A percentile compares a stretch with the other conserved stretches of the same genome.
Conservation (phyloP, 768 basidiomycete species). For the Coprinellus micaceus region DNA sequence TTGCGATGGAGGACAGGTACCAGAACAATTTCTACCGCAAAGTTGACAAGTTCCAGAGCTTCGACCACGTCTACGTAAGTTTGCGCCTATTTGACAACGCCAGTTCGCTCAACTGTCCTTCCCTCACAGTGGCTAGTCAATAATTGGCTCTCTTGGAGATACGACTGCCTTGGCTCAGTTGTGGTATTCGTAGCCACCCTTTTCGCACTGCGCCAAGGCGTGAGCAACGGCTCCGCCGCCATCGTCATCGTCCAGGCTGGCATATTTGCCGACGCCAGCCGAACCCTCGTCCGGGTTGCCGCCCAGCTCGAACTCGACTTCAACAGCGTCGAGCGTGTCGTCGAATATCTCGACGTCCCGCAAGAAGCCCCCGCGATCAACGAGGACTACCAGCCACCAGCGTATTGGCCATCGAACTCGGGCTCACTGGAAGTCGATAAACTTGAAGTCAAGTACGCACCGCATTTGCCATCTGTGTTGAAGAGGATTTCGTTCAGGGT, state of each 20-base stretch:
- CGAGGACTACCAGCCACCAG: slow-evolving; percentile 56
- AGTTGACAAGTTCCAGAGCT: slow-evolving; percentile 66
- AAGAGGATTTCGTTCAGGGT: slow-evolving; percentile 56
- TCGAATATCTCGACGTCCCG: slow-evolving; percentile 63
- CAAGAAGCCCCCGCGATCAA: slow-evolving; percentile 67
- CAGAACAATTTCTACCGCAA: slow-evolving; percentile 59
- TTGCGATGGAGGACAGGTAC: slow-evolving; percentile 66
- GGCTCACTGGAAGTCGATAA: slow-evolving; percentile 58
- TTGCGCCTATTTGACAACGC: slow-evolving; percentile 5
- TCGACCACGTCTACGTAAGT: slow-evolving; percentile 68
- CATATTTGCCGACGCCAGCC: slow-evolving; percentile 64
- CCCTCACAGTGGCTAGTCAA: slow-evolving; percentile 57
- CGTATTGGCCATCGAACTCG: slow-evolving; percentile 64
- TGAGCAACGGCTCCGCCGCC: slow-evolving; percentile 60
- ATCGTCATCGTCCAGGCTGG: slow-evolving; percentile 71
- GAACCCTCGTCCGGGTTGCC: slow-evolving; percentile 63
- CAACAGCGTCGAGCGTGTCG: slow-evolving; percentile 70
- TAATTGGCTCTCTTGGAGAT: slow-evolving; percentile 69
- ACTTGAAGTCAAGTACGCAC: slow-evolving; percentile 59
- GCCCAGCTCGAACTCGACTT: slow-evolving; percentile 73
- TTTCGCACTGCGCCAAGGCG: slow-evolving; percentile 58
- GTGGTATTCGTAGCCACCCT: slow-evolving; percentile 66
- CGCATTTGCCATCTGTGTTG: slow-evolving; percentile 57
- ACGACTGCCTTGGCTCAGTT: slow-evolving; percentile 71
- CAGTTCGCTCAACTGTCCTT: background rate